phyloP scores from a whole-genome alignment of 108 stramenopile genomes.

The Skeletonema menzelii region DNA sequence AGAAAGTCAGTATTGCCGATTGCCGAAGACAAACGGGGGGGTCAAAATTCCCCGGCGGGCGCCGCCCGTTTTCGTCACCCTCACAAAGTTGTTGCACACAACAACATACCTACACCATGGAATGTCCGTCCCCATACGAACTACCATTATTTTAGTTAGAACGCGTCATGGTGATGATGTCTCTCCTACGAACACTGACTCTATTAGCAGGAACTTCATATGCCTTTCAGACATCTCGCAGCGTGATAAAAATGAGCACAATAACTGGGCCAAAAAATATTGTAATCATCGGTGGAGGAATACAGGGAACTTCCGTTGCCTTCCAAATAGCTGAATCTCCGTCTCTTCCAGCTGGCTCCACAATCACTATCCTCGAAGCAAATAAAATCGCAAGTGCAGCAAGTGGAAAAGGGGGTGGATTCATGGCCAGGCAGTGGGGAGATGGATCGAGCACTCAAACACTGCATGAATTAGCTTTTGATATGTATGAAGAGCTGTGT shows the following conservation, averaged over 20 bases:
- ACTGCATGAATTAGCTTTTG: slow-evolving; percentile 68
- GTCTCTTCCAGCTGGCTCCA: slow-evolving; percentile 21
- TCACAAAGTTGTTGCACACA: no score
- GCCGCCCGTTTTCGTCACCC: no score
- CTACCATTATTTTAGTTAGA: no score
- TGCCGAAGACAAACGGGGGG: no score
- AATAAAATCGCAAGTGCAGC: slow-evolving; percentile 78
- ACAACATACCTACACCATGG: no score
- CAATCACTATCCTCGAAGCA: slow-evolving; percentile 76
- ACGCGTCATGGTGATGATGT: no score
- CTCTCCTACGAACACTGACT: not conserved
- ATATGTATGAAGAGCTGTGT: slow-evolving; percentile 81
- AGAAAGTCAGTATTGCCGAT: no score
- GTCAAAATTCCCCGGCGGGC: no score
- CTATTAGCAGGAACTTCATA: not conserved
- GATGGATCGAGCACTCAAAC: slow-evolving; percentile 19
- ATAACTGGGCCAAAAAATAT: slow-evolving; percentile 28
- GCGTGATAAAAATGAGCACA: not conserved
- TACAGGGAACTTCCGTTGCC: slow-evolving; percentile 79
- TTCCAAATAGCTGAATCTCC: slow-evolving; percentile 49
- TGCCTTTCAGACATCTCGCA: not conserved
- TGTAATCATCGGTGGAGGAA: slow-evolving; percentile 84
- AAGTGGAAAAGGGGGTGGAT: slow-evolving; percentile 90
- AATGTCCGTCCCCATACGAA: no score
- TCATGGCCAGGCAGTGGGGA: slow-evolving; percentile 76